Conservation (phyloP, 2,329 filamentous ascomycete species). For the Capronia epimyces region DNA sequence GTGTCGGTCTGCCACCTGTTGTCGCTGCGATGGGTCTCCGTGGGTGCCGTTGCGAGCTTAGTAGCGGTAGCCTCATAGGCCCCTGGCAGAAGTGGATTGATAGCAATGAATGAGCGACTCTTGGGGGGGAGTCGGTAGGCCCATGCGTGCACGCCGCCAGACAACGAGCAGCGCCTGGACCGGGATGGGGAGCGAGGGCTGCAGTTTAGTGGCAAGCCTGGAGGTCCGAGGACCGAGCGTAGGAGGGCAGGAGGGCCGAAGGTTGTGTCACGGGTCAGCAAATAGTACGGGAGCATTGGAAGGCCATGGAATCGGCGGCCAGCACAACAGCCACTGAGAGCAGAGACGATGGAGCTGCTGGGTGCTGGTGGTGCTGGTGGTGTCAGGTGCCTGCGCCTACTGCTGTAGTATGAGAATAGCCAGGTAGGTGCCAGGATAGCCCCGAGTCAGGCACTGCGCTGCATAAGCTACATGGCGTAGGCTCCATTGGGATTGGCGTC, state of each 20-base stretch:
- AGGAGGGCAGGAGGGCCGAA: background rate
- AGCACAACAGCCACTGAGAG: background rate
- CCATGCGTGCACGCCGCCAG: background rate
- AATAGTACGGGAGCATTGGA: background rate
- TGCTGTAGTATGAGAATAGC: too few species aligned
- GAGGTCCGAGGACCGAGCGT: background rate
- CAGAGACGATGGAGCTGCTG: background rate
- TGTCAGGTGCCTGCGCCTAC: background rate
- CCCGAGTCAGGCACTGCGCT: background rate
- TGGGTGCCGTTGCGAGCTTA: background rate
- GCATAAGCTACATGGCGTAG: background rate
- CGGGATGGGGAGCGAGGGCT: background rate
- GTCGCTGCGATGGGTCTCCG: slow-evolving; percentile 1
- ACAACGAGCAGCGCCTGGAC: slow-evolving; percentile 2
- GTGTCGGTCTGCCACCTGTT: slow-evolving; percentile 11
- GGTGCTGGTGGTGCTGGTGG: too few species aligned
- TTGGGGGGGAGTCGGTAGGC: background rate
- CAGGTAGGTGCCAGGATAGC: too few species aligned
- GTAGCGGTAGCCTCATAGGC: background rate
- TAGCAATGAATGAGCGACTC: background rate
- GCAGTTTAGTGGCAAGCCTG: background rate
- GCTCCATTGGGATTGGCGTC: background rate
- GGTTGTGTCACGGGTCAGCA: background rate
- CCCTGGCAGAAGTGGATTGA: background rate
- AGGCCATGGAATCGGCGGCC: background rate